phyloP scores from a whole-genome alignment of 2,329 filamentous ascomycete genomes.

The Hymenoscyphus fructigenus region DNA sequence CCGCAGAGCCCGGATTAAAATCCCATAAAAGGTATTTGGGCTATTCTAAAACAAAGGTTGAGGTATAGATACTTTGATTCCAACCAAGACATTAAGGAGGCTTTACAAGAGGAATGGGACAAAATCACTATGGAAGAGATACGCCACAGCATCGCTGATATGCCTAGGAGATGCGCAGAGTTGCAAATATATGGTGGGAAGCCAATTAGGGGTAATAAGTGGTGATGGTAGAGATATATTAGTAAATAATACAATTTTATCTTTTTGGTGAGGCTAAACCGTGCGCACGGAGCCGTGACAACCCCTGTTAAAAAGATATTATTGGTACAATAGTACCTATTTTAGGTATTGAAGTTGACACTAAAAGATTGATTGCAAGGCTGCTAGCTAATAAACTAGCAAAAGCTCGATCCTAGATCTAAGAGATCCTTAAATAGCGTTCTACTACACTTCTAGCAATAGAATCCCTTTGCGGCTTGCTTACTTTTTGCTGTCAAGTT shows the following conservation, averaged over 20 bases:
- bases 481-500: too few relatives aligned
- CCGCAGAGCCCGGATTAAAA: not conserved
- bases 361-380: too few relatives aligned
- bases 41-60: not conserved
- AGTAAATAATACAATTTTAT: not conserved
- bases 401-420: too few relatives aligned
- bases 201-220: not conserved
- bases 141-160: not conserved
- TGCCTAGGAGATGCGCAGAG: slow-evolving; percentile 1
- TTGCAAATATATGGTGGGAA: not conserved
- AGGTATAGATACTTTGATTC: not conserved
- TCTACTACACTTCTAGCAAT: too few relatives aligned
- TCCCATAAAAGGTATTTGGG: not conserved
- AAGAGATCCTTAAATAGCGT: too few relatives aligned
- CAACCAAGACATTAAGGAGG: not conserved
- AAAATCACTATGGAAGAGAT: slow-evolving; percentile 1
- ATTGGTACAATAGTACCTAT: too few relatives aligned
- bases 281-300: not conserved
- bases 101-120: not conserved
- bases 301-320: too few relatives aligned
- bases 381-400: too few relatives aligned
- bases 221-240: not conserved
- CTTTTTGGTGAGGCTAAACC: not conserved
- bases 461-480: too few relatives aligned
- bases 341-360: too few relatives aligned